Evolutionary conservation across 75 land plant genomes (phyloP).

Genomic region (Cunninghamia lanceolata): DNA sequence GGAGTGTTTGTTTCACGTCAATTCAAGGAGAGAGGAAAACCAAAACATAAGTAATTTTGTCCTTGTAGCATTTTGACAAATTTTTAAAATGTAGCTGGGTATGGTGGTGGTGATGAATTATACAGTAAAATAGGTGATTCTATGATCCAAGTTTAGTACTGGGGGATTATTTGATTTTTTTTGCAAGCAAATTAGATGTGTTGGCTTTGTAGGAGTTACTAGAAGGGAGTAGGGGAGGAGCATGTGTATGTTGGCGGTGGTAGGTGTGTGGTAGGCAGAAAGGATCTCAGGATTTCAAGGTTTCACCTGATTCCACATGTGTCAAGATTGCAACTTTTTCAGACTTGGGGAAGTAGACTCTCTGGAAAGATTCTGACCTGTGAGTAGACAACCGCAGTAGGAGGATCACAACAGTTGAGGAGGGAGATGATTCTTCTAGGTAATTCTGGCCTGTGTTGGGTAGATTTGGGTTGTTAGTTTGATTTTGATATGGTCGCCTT

Average conservation of each 20-base stretch:
- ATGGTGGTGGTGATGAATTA: not conserved
- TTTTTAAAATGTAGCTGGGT: not conserved
- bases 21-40: not conserved
- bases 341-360: not conserved
- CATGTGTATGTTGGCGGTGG: slow-evolving; percentile 7
- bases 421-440: not conserved
- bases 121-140: not conserved
- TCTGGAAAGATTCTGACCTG: not conserved
- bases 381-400: not conserved
- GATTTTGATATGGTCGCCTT: not conserved
- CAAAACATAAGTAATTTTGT: not conserved
- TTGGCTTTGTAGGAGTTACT: not conserved
- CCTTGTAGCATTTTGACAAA: not conserved
- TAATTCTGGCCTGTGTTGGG: slow-evolving; percentile 1
- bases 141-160: too few species aligned
- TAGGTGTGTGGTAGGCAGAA: slow-evolving; percentile 13
- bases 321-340: slow-evolving; percentile 6
- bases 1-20: not conserved
- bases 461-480: not conserved
- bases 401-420: not conserved
- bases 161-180: not conserved
- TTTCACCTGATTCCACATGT: not conserved
- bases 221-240: not conserved
- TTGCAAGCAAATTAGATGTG: not conserved
- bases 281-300: slow-evolving; percentile 9